Conservation (phyloP, 345 rosid species). For the Syzygium oleosum region DNA sequence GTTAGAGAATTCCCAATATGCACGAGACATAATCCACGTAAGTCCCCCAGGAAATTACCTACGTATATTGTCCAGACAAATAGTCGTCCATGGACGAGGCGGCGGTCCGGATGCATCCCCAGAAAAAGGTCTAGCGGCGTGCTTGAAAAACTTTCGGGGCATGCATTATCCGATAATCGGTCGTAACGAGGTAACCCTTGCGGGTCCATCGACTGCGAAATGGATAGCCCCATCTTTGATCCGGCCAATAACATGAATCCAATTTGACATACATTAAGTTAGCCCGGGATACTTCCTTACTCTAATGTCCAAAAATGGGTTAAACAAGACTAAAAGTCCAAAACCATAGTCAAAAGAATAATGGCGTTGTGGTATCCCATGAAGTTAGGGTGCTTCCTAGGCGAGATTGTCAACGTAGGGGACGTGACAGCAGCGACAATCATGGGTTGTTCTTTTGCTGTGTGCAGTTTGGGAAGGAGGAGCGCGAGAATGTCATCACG, state of each 20-base stretch:
- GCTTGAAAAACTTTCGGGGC: neutral
- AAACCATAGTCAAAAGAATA: neutral
- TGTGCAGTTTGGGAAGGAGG: neutral
- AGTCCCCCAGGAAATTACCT: neutral
- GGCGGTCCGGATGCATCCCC: too few species aligned
- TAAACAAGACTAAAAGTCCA: neutral
- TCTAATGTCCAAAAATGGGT: neutral
- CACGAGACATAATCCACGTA: neutral
- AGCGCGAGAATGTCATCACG: neutral
- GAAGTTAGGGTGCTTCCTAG: neutral
- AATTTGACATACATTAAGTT: neutral
- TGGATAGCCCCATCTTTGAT: neutral
- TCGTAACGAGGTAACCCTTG: neutral
- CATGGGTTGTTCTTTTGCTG: neutral
- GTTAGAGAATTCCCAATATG: neutral
- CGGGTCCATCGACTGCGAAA: rapidly evolving
- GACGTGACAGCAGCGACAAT: neutral
- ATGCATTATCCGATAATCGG: neutral
- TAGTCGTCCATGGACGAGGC: neutral
- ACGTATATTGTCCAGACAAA: neutral
- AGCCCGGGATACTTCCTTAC: neutral
- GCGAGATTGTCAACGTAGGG: neutral
- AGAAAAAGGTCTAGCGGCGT: neutral
- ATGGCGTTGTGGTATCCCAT: neutral
- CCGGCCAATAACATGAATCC: neutral